Conservation (phyloP, 768 basidiomycete genomes). For the Lentinula lateritia region DNA sequence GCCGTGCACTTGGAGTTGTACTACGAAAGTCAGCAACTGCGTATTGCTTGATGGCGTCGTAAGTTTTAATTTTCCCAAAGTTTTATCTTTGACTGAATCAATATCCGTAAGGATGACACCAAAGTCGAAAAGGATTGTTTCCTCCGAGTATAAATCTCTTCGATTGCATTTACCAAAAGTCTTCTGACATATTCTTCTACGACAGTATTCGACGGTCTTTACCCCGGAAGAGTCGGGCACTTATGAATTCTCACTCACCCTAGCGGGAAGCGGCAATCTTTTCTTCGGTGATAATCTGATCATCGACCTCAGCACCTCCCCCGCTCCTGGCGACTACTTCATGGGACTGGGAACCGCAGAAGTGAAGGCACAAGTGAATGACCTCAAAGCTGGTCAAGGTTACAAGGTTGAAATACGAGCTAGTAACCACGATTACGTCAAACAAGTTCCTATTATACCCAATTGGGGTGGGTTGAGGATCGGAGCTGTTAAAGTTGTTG, state of each 20-base stretch:
- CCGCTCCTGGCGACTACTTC: constrained; percentile 30
- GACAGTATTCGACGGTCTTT: constrained; percentile 37
- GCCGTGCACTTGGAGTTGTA: constrained; percentile 29
- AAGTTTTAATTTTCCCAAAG: constrained; percentile 10
- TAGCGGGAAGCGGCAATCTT: constrained; percentile 41
- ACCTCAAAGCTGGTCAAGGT: constrained; percentile 33
- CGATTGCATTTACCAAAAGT: background rate
- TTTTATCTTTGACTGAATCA: background rate
- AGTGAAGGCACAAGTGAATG: constrained; percentile 25
- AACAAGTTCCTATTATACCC: constrained; percentile 26
- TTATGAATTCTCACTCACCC: constrained; percentile 42
- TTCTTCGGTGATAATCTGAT: constrained; percentile 44
- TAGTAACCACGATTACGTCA: constrained; percentile 26
- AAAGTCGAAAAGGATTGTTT: constrained; percentile 37
- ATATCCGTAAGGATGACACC: constrained; percentile 26
- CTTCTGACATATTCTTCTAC: background rate
- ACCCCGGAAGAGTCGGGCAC: constrained; percentile 47
- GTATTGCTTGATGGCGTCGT: constrained; percentile 39
- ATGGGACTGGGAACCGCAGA: constrained; percentile 41
- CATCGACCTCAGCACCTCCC: constrained; percentile 39
- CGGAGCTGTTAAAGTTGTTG: constrained; percentile 27
- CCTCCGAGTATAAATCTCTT: constrained; percentile 28
- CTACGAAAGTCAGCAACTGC: constrained; percentile 27
- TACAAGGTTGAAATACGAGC: constrained; percentile 37
- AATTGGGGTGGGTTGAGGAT: constrained; percentile 36